These are phyloP conservation scores for Casuarina cunninghamiana DNA, from an alignment of 306 rosid species.

Conservation along the genomic window DNA sequence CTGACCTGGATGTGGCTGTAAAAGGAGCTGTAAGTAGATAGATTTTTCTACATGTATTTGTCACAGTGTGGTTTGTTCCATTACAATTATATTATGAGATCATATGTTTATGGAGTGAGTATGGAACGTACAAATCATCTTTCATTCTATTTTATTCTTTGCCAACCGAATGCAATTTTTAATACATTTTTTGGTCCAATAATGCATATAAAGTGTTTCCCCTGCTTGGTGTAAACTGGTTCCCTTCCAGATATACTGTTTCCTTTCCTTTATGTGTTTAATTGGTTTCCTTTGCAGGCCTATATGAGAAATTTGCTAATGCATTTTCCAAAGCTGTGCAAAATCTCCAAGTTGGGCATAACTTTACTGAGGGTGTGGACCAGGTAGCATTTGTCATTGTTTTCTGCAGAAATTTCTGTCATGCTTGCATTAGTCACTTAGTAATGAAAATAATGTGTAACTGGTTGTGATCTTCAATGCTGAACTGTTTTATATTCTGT, in stretches of 20 bases:
- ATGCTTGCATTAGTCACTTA: not conserved
- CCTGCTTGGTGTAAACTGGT: not conserved
- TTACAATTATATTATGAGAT: conserved; percentile 13
- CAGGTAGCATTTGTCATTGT: conserved; percentile 55
- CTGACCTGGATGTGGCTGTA: conserved; percentile 87
- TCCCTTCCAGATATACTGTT: not conserved
- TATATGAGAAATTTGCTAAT: conserved; percentile 78
- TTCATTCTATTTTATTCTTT: not conserved
- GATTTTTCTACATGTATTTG: conserved; percentile 22
- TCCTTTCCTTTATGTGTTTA: conserved; percentile 3
- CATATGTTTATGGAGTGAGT: not conserved
- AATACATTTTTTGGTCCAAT: not conserved
- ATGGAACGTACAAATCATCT: not conserved
- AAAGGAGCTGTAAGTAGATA: conserved; percentile 85
- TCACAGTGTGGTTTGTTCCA: conserved; percentile 18
- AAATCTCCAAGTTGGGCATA: conserved; percentile 86
- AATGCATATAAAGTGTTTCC: not conserved
- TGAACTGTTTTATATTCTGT: not conserved
- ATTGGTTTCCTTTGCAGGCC: conserved; percentile 47
- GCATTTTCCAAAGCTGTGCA: conserved; percentile 72
- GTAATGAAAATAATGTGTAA: not conserved
- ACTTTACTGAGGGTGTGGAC: conserved; percentile 78
- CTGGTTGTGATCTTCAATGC: not conserved
- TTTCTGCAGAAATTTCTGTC: conserved; percentile 16
- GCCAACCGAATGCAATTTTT: not conserved